Evolutionary conservation across 2,329 filamentous ascomycete species (phyloP).

Genomic region (Colletotrichum lupini): DNA sequence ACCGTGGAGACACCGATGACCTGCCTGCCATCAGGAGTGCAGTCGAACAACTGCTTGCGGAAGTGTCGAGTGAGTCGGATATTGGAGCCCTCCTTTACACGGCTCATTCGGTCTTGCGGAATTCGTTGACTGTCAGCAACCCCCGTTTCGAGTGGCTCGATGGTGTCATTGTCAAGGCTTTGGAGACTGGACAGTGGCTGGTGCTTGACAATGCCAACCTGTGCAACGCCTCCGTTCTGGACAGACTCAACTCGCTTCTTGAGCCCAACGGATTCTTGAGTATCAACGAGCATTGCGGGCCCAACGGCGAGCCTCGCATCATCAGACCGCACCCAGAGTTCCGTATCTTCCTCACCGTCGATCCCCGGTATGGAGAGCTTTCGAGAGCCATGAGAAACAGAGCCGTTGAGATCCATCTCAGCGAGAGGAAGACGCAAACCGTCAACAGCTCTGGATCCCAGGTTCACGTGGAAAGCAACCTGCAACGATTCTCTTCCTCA

Average conservation of each 20-base stretch:
- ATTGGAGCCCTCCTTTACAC: slow-evolving; percentile 60
- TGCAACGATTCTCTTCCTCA: slow-evolving; percentile 59
- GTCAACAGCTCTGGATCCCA: slow-evolving; percentile 52
- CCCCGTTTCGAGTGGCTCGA: slow-evolving; percentile 97
- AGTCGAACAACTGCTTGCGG: slow-evolving; percentile 52
- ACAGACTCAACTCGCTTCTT: slow-evolving; percentile 92
- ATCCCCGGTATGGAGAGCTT: slow-evolving; percentile 90
- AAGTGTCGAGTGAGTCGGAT: slow-evolving; percentile 55
- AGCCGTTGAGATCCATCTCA: slow-evolving; percentile 87
- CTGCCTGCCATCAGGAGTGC: slow-evolving; percentile 51
- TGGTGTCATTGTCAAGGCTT: slow-evolving; percentile 87
- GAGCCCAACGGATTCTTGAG: slow-evolving; percentile 89
- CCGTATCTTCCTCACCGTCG: slow-evolving; percentile 92
- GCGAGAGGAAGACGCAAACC: slow-evolving; percentile 51
- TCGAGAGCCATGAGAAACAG: slow-evolving; percentile 97
- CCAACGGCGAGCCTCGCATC: slow-evolving; percentile 82
- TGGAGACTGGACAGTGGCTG: slow-evolving; percentile 89
- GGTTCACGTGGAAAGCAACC: slow-evolving; percentile 58
- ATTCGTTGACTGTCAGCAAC: slow-evolving; percentile 70
- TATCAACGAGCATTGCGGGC: slow-evolving; percentile 91
- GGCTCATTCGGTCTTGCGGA: slow-evolving; percentile 61
- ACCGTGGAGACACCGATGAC: slow-evolving; percentile 50
- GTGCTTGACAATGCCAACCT: slow-evolving; percentile 97
- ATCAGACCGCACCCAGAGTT: slow-evolving; percentile 88
- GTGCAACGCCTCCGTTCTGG: slow-evolving; percentile 93